A percentile compares a stretch with the other conserved stretches of the same genome.
These are phyloP conservation scores for Balamuthia mandrillaris DNA, from an alignment of 208 protist genomes.

Conservation along the genomic window DNA sequence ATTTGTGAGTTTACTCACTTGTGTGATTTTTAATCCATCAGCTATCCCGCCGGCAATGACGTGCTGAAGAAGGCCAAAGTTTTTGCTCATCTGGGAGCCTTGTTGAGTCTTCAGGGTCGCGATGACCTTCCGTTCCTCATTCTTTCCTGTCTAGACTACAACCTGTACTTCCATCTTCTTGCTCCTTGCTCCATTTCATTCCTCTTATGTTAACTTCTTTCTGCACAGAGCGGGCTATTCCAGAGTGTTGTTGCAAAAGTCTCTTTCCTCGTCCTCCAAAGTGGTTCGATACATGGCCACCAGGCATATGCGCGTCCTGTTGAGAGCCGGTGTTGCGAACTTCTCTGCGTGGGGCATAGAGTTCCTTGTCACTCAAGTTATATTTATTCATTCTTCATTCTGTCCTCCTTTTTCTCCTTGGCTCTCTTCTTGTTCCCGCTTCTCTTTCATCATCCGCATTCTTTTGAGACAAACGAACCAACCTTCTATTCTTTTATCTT, in stretches of 20 bases:
- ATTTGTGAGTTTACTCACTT: too few relatives aligned
- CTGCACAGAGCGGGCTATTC: not conserved
- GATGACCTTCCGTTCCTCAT: conserved; percentile 56
- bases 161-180: conserved; percentile 49
- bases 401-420: not conserved
- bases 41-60: too few relatives aligned
- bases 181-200: too few relatives aligned
- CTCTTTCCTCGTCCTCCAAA: not conserved
- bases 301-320: conserved; percentile 46
- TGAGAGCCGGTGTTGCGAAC: conserved; percentile 55
- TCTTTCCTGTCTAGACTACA: conserved; percentile 57
- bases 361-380: conserved; percentile 40
- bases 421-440: not conserved
- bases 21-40: too few relatives aligned
- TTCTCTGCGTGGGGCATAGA: conserved; percentile 60
- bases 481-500: too few relatives aligned
- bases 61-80: conserved; percentile 46
- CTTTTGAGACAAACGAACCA: too few relatives aligned
- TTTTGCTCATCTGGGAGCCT: conserved; percentile 47
- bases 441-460: conserved; percentile 45
- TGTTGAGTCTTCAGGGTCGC: conserved; percentile 44
- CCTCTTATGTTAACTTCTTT: too few relatives aligned
- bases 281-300: conserved; percentile 43
- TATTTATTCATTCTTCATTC: not conserved
- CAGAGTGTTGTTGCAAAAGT: not conserved